A percentile compares a stretch with the other conserved stretches of the same genome.
phyloP scores from a whole-genome alignment of 2,329 filamentous ascomycete species.

The Ophiosphaerella korrae region DNA sequence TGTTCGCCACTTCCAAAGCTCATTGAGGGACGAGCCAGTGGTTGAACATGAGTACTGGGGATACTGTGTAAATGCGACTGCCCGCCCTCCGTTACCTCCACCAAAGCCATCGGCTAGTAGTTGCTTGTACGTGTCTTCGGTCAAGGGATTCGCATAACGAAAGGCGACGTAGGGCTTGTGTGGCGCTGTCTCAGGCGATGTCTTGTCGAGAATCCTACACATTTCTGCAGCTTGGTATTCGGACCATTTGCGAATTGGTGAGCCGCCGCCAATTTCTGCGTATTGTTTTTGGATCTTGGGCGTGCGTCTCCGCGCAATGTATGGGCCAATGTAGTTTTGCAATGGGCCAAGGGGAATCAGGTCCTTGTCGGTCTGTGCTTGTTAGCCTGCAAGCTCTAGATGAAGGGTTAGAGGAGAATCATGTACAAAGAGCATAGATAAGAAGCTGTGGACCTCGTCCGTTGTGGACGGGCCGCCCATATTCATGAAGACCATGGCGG shows the following conservation, averaged over 20 bases:
- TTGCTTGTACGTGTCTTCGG: conserved; percentile 87
- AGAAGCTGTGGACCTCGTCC: conserved; percentile 84
- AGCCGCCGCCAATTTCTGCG: conserved; percentile 92
- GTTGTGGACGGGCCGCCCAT: conserved; percentile 95
- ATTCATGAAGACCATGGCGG: conserved; percentile 98
- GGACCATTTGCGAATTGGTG: conserved; percentile 96
- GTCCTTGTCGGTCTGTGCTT: conserved; percentile 79
- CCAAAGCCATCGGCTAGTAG: conserved; percentile 90
- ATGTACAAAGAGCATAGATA: conserved; percentile 85
- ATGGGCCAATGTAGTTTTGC: conserved; percentile 86
- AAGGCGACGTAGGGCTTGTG: conserved; percentile 98
- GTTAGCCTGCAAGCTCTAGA: conserved; percentile 17
- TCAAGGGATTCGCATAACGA: conserved; percentile 90
- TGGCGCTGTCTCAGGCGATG: conserved; percentile 89
- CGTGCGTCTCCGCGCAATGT: conserved; percentile 84
- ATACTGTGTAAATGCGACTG: conserved; percentile 97
- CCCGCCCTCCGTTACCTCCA: conserved; percentile 84
- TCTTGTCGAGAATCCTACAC: conserved; percentile 94
- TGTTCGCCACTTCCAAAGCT: conserved; percentile 96
- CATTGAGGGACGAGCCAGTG: conserved; percentile 93
- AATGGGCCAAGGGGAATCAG: conserved; percentile 93
- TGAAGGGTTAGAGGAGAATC: background rate
- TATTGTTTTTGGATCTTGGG: conserved; percentile 98
- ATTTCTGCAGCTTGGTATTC: conserved; percentile 93
- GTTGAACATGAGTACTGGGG: conserved; percentile 98